Evolutionary conservation across 75 land plant species (phyloP).

Genomic region (Pinus albicaulis): DNA sequence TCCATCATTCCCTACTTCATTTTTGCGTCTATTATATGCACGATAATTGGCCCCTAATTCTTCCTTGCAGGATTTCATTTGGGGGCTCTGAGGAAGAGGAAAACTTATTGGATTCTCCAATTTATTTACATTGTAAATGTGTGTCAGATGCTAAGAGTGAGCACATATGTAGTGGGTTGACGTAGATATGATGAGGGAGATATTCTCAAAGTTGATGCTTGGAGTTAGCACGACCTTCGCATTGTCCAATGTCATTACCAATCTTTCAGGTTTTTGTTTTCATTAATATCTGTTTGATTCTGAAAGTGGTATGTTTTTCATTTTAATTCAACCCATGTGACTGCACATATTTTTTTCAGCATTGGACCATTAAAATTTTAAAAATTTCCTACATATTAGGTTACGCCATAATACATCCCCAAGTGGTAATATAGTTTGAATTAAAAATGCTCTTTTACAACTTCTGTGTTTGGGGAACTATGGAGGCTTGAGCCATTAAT

Average conservation of each 20-base stretch:
- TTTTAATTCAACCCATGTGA: no score
- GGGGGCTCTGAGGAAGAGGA: no score
- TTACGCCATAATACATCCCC: no score
- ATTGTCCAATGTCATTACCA: conserved; percentile 79
- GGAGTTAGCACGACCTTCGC: conserved; percentile 69
- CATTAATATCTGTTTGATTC: background rate
- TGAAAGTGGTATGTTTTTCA: background rate
- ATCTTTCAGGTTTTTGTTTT: conserved; percentile 52
- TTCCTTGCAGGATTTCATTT: no score
- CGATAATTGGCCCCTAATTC: no score
- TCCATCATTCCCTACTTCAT: no score
- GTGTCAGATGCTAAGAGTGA: conserved; percentile 20
- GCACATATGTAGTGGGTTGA: conserved; percentile 27
- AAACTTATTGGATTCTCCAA: conserved; percentile 8
- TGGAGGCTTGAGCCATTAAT: conserved; percentile 79
- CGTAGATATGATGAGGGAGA: conserved; percentile 73
- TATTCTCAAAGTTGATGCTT: conserved; percentile 67
- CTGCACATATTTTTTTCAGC: no score
- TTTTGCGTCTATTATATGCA: no score
- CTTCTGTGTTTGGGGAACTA: conserved; percentile 80
- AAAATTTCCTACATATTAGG: no score
- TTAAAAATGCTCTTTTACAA: conserved; percentile 27
- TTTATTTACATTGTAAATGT: conserved; percentile 13
- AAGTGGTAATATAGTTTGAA: no score
- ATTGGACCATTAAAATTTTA: no score